These are phyloP conservation scores for Carex cristatella DNA, from an alignment of 176 grass and related monocot genomes.

Conservation along the genomic window DNA sequence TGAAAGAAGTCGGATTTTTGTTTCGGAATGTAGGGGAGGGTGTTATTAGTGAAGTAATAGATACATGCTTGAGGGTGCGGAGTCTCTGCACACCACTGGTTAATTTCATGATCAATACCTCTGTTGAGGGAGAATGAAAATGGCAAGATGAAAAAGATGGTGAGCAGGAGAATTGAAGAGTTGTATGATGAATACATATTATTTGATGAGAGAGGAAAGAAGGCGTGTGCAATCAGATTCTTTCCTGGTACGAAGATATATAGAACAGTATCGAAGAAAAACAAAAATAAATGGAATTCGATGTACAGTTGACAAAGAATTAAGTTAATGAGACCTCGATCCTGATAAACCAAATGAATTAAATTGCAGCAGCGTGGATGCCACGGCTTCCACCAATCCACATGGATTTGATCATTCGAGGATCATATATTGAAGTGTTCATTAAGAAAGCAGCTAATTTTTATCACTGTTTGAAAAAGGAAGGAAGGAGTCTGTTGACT, in stretches of 20 bases:
- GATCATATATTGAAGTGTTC: not conserved
- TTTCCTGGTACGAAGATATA: not conserved
- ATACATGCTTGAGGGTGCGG: slow-evolving; percentile 33
- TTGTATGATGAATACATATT: slow-evolving; percentile 7
- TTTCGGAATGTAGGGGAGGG: not conserved
- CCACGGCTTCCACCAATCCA: slow-evolving; percentile 13
- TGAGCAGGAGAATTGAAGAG: slow-evolving; percentile 16
- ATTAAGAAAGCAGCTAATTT: not conserved
- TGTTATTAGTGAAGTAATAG: slow-evolving; percentile 17
- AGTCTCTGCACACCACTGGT: slow-evolving; percentile 32
- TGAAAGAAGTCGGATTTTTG: slow-evolving; percentile 20
- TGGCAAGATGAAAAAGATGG: slow-evolving; percentile 2
- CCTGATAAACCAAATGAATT: not conserved
- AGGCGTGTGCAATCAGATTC: not conserved
- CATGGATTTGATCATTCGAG: not conserved
- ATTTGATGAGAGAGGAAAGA: not conserved
- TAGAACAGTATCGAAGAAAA: not conserved
- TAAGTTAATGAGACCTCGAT: not conserved
- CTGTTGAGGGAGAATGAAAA: not conserved
- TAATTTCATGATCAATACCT: slow-evolving; percentile 2
- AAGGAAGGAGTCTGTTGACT: not conserved
- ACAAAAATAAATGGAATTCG: too few species aligned
- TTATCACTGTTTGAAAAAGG: too few species aligned
- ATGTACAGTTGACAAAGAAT: not conserved
- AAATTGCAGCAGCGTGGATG: slow-evolving; percentile 11